Conservation (phyloP, 169 alveolate species). For the Plasmodium gonderi region DNA sequence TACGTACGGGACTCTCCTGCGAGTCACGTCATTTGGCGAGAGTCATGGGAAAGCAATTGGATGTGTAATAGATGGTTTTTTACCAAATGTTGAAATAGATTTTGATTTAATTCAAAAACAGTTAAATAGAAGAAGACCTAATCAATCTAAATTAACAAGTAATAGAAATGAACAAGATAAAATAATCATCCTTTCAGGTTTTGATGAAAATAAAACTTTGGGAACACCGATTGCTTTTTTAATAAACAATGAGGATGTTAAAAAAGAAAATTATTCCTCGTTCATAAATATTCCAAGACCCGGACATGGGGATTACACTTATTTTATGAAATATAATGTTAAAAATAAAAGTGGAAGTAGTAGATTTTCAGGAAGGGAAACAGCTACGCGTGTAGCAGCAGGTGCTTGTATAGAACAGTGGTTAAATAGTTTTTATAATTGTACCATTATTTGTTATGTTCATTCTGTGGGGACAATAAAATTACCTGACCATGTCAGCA, state of each 20-base stretch:
- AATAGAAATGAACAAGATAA: slow-evolving; percentile 33
- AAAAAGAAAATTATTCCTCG: slow-evolving; percentile 20
- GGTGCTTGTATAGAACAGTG: slow-evolving; percentile 60
- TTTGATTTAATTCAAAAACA: slow-evolving; percentile 35
- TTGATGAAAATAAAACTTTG: slow-evolving; percentile 43
- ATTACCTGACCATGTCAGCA: slow-evolving; percentile 2
- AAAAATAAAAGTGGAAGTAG: slow-evolving; percentile 64
- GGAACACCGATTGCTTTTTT: slow-evolving; percentile 46
- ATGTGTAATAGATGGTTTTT: slow-evolving; percentile 32
- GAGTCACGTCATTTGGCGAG: slow-evolving; percentile 37
- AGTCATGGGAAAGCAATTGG: slow-evolving; percentile 51
- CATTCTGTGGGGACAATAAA: slow-evolving; percentile 41
- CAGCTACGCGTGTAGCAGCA: slow-evolving; percentile 53
- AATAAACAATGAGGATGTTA: slow-evolving; percentile 35
- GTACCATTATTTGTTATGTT: slow-evolving; percentile 30
- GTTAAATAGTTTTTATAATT: slow-evolving; percentile 14
- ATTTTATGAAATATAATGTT: slow-evolving; percentile 54
- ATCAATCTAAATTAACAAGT: slow-evolving; percentile 47
- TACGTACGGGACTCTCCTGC: slow-evolving; percentile 37
- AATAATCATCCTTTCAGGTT: slow-evolving; percentile 32
- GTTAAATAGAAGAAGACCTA: slow-evolving; percentile 55
- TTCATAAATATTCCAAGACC: slow-evolving; percentile 55
- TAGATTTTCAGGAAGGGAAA: slow-evolving; percentile 48
- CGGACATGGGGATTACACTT: slow-evolving; percentile 62
- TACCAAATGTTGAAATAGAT: slow-evolving; percentile 27